Conservation (phyloP, 371 early-diverging fungal genomes). For the Apophysomyces trapeziformis region DNA sequence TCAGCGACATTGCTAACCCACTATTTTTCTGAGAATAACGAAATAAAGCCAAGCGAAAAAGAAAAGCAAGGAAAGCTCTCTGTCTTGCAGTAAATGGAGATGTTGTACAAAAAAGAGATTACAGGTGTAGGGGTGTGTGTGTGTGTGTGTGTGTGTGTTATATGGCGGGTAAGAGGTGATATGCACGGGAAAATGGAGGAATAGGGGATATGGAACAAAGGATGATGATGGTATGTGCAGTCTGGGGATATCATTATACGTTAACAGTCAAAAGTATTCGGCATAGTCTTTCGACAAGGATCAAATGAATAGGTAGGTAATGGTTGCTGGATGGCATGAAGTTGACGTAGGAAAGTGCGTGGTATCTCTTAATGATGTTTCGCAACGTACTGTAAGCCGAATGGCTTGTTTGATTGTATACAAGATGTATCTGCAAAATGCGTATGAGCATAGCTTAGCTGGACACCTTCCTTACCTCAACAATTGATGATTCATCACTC, state of each 20-base stretch:
- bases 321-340: constrained; percentile 54
- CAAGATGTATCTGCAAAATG: constrained; percentile 37
- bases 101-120: constrained; percentile 2
- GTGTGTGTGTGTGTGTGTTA: neutral
- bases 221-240: constrained; percentile 2
- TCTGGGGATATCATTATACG: neutral
- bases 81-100: neutral
- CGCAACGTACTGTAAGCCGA: constrained; percentile 53
- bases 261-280: constrained; percentile 39
- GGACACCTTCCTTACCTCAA: constrained; percentile 44
- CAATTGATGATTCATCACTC: constrained; percentile 38
- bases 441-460: neutral
- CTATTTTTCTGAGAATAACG: neutral
- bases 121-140: constrained; percentile 1
- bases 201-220: constrained; percentile 4
- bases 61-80: constrained; percentile 6
- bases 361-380: constrained; percentile 61
- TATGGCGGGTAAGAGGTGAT: neutral
- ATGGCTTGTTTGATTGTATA: constrained; percentile 49
- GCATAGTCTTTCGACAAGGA: constrained; percentile 55
- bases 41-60: neutral
- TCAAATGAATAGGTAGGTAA: constrained; percentile 58
- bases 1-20: neutral
- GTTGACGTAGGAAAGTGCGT: constrained; percentile 59
- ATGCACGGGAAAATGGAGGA: neutral